phyloP scores from a whole-genome alignment of 2,329 filamentous ascomycete species.

The Alternaria hordeiaustralica region DNA sequence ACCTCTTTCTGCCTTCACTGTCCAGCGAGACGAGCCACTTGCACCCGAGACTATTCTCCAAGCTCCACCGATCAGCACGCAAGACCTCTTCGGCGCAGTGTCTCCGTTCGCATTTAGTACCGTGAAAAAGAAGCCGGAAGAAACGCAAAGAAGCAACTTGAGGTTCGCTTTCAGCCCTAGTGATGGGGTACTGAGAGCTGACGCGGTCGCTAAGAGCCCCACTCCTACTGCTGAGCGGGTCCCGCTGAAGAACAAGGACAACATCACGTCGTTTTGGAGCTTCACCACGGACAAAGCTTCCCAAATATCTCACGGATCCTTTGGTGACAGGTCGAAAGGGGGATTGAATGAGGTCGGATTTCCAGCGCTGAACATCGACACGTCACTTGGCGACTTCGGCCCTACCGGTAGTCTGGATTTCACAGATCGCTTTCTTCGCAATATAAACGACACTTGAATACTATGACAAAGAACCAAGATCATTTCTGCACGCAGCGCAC shows the following conservation, averaged over 20 bases:
- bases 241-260: slow-evolving; percentile 39
- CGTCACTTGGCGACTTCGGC: slow-evolving; percentile 31
- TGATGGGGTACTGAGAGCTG: slow-evolving; percentile 9
- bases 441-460: slow-evolving; percentile 25
- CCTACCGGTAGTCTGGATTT: slow-evolving; percentile 31
- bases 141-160: slow-evolving; percentile 26
- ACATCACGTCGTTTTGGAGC: slow-evolving; percentile 18
- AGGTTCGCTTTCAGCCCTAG: slow-evolving; percentile 29
- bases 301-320: slow-evolving; percentile 19
- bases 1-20: slow-evolving; percentile 38
- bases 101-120: slow-evolving; percentile 51
- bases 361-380: slow-evolving; percentile 29
- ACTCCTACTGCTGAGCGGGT: slow-evolving; percentile 27
- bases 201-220: slow-evolving; percentile 26
- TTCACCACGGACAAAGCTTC: slow-evolving; percentile 30
- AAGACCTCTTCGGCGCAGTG: slow-evolving; percentile 52
- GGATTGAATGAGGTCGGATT: slow-evolving; percentile 22
- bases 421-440: slow-evolving; percentile 35
- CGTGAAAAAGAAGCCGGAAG: slow-evolving; percentile 47
- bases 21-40: slow-evolving; percentile 23
- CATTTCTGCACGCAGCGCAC: not conserved
- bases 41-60: slow-evolving; percentile 18
- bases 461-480: not conserved
- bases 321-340: slow-evolving; percentile 10
- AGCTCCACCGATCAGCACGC: slow-evolving; percentile 48